phyloP scores from a whole-genome alignment of 441 rosid genomes.

The Hura crepitans region DNA sequence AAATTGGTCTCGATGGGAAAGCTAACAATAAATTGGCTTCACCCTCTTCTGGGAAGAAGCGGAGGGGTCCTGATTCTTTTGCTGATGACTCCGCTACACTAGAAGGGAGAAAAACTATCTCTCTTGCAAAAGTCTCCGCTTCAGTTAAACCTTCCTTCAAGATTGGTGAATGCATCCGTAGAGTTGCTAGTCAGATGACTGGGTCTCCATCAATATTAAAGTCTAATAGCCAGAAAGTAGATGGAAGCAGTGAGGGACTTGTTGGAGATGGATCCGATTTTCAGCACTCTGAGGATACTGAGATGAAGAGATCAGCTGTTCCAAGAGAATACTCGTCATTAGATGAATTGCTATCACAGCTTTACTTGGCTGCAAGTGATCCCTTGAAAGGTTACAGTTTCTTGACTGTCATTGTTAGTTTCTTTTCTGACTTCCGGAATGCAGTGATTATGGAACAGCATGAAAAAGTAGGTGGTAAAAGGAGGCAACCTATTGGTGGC shows the following conservation, averaged over 20 bases:
- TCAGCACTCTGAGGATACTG: constrained; percentile 38
- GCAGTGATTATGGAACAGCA: constrained; percentile 41
- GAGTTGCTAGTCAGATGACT: constrained; percentile 90
- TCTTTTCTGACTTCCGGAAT: constrained; percentile 81
- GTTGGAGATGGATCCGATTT: constrained; percentile 41
- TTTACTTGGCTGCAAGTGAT: constrained; percentile 58
- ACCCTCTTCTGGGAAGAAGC: constrained; percentile 40
- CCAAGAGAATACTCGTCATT: constrained; percentile 52
- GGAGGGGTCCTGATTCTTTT: constrained; percentile 33
- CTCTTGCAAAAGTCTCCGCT: constrained; percentile 55
- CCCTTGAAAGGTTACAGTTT: constrained; percentile 46
- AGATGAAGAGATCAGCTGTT: constrained; percentile 27
- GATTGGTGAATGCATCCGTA: constrained; percentile 82
- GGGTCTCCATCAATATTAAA: constrained; percentile 62
- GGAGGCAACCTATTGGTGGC: constrained; percentile 39
- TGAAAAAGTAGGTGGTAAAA: constrained; percentile 45
- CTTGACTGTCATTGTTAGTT: constrained; percentile 41
- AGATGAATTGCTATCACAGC: constrained; percentile 62
- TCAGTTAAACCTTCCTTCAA: constrained; percentile 64
- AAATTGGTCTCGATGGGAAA: constrained; percentile 40
- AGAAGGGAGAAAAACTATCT: constrained; percentile 58
- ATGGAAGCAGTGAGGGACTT: constrained; percentile 27
- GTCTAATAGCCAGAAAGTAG: constrained; percentile 37
- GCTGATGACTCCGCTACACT: constrained; percentile 35
- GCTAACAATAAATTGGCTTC: constrained; percentile 27